Conservation (phyloP, 371 early-diverging fungal genomes). For the Globomyces sp. region DNA sequence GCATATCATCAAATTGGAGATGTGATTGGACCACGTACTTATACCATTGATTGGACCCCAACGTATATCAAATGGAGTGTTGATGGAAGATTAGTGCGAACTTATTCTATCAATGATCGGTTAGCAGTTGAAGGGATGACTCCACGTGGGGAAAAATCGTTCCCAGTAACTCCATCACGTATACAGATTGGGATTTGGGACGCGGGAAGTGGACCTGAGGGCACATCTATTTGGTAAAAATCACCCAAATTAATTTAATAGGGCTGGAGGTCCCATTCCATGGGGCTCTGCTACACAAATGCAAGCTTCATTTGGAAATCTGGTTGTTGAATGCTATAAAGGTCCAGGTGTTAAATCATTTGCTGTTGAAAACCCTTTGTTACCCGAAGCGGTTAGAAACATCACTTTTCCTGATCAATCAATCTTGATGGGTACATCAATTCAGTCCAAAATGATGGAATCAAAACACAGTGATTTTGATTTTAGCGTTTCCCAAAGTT, state of each 20-base stretch:
- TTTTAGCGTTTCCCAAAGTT: slow-evolving; percentile 82
- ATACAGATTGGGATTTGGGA: neutral
- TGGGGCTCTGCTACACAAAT: slow-evolving; percentile 2
- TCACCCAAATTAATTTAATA: neutral
- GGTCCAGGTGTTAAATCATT: slow-evolving; percentile 76
- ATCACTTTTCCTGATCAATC: slow-evolving; percentile 42
- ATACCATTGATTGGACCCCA: slow-evolving; percentile 20
- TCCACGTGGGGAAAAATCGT: neutral
- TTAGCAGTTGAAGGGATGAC: neutral
- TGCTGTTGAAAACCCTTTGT: slow-evolving; percentile 78
- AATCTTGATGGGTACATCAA: slow-evolving; percentile 28
- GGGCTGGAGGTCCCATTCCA: slow-evolving; percentile 36
- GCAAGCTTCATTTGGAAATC: neutral
- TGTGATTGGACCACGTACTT: slow-evolving; percentile 9
- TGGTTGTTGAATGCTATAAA: neutral
- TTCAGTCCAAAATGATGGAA: slow-evolving; percentile 68
- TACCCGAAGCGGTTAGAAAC: slow-evolving; percentile 82
- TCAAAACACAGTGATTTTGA: slow-evolving; percentile 62
- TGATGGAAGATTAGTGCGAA: neutral
- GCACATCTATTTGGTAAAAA: too few species aligned
- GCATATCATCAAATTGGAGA: slow-evolving; percentile 6
- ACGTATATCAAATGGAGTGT: slow-evolving; percentile 12
- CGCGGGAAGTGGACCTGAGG: too few species aligned
- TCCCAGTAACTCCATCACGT: neutral
- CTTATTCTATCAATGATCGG: neutral